Conservation (phyloP, 192 early-diverging fungal species). For the Funneliformis geosporum region DNA sequence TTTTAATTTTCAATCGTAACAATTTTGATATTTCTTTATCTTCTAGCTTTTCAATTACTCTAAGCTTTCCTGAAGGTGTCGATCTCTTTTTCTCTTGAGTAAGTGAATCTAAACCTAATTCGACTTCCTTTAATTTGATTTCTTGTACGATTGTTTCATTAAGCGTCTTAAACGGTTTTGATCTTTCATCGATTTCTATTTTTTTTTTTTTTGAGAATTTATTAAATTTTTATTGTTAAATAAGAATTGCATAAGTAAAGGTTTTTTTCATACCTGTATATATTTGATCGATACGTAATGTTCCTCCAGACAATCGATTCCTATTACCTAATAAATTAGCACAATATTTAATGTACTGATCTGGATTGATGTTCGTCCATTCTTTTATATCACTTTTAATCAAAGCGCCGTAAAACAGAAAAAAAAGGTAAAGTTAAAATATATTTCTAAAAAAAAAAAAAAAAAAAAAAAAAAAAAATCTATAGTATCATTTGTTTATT, state of each 20-base stretch:
- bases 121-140: neutral
- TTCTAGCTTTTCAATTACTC: neutral
- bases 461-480: no score
- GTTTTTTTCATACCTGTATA: neutral
- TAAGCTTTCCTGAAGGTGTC: neutral
- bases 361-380: conserved; percentile 11
- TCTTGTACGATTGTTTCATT: neutral
- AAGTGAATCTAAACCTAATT: neutral
- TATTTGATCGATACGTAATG: neutral
- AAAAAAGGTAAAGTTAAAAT: neutral
- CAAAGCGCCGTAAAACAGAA: neutral
- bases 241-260: neutral
- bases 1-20: neutral
- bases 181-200: neutral
- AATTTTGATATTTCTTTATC: neutral
- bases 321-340: neutral
- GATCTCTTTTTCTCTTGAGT: neutral
- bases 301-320: neutral
- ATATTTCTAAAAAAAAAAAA: neutral
- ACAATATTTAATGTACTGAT: conserved; percentile 11
- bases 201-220: neutral
- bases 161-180: neutral
- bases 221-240: neutral
- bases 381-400: conserved; percentile 12
- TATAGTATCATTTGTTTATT: no score